These are phyloP conservation scores for Silene noctiflora DNA, from an alignment of 179 eudicot species.

Conservation along the genomic window DNA sequence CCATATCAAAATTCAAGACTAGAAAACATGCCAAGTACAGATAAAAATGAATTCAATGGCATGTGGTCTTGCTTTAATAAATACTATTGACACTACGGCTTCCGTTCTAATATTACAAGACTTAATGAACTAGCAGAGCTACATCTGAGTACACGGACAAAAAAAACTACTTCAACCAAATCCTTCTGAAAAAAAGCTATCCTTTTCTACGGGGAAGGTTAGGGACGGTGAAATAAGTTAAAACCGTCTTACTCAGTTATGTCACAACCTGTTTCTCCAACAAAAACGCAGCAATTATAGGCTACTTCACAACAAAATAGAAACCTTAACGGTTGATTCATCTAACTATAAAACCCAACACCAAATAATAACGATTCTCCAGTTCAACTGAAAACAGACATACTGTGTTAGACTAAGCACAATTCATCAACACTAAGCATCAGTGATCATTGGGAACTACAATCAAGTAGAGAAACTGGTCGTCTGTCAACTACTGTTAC, in stretches of 20 bases:
- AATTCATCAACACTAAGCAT: conserved; percentile 1
- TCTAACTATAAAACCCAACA: background rate
- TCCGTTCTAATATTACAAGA: background rate
- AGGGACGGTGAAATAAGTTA: background rate
- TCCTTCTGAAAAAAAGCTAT: background rate
- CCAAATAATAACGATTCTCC: background rate
- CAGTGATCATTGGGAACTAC: background rate
- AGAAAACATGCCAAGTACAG: background rate
- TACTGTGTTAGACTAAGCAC: background rate
- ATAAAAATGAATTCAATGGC: background rate
- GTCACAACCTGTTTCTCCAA: background rate
- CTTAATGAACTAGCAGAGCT: background rate
- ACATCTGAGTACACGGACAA: background rate
- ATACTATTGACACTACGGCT: background rate
- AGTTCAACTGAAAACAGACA: background rate
- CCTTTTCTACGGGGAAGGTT: background rate
- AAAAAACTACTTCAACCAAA: background rate
- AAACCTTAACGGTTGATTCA: background rate
- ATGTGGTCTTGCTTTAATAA: background rate
- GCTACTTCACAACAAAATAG: background rate
- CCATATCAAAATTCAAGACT: background rate
- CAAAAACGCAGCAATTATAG: background rate
- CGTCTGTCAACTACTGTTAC: background rate
- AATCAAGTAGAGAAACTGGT: background rate
- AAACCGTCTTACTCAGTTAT: background rate